Evolutionary conservation across 2,329 filamentous ascomycete species (phyloP).

Genomic region (Colletotrichum lupini): DNA sequence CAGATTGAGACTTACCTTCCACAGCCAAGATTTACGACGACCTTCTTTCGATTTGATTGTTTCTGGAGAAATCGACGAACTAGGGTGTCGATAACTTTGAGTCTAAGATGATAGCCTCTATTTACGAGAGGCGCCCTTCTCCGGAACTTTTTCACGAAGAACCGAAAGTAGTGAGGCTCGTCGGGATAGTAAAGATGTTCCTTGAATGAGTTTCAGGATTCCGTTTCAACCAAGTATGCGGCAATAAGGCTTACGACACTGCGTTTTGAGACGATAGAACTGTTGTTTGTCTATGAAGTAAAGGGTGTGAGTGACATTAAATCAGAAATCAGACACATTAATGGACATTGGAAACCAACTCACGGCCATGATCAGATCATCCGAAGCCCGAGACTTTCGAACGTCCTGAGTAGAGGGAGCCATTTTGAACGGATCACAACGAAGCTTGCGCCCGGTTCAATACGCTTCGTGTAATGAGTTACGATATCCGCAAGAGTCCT

Average conservation of each 20-base stretch:
- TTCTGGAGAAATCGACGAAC: constrained; percentile 78
- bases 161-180: constrained; percentile 85
- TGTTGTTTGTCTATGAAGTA: constrained; percentile 80
- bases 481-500: neutral
- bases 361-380: constrained; percentile 68
- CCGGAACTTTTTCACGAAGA: constrained; percentile 88
- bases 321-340: neutral
- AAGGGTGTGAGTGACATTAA: constrained; percentile 20
- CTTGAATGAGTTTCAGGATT: neutral
- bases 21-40: constrained; percentile 87
- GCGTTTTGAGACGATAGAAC: constrained; percentile 91
- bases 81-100: constrained; percentile 82
- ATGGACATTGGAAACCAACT: constrained; percentile 40
- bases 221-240: neutral
- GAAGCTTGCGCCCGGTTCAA: neutral
- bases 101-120: constrained; percentile 86
- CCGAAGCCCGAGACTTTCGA: constrained; percentile 40
- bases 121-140: constrained; percentile 90
- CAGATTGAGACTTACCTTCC: constrained; percentile 77
- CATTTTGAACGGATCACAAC: constrained; percentile 5
- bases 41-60: constrained; percentile 67
- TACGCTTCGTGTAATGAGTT: neutral
- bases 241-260: constrained; percentile 73
- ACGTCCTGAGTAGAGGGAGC: neutral
- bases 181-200: constrained; percentile 78